These are phyloP conservation scores for Eucalyptus erythrocorys DNA, from an alignment of 345 rosid species.

Conservation along the genomic window DNA sequence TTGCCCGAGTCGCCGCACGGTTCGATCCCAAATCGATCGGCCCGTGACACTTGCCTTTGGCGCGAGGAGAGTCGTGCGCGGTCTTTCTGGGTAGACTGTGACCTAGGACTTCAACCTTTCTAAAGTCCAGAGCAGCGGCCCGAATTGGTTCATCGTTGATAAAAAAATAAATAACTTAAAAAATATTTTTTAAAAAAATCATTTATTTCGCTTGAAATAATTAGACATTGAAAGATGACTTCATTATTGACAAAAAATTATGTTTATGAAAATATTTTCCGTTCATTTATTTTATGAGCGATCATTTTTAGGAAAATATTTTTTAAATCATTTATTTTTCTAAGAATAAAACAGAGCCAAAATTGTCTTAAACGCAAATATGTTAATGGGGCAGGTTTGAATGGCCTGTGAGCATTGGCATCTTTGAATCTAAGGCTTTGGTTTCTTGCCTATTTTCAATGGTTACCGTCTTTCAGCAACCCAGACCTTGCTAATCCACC, in stretches of 20 bases:
- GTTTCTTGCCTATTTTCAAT: background rate
- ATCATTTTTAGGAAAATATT: background rate
- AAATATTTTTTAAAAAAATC: background rate
- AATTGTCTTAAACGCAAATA: background rate
- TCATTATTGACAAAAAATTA: accelerated
- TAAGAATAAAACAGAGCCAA: accelerated
- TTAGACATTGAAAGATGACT: background rate
- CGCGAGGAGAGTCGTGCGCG: background rate
- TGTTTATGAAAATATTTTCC: background rate
- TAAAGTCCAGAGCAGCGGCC: background rate
- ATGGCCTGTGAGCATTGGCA: background rate
- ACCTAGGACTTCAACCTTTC: background rate
- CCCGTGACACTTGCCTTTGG: no score
- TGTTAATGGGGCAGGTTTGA: background rate
- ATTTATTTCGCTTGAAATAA: accelerated
- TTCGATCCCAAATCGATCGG: no score
- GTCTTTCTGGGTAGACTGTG: background rate
- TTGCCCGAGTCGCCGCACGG: no score
- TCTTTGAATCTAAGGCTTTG: background rate
- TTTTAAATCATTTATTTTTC: background rate
- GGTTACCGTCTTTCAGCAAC: background rate
- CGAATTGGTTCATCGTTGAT: background rate
- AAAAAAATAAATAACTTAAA: background rate
- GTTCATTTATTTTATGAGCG: background rate
- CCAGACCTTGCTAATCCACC: background rate